phyloP scores from a whole-genome alignment of 2,329 filamentous ascomycete species.

The Ophiosphaerella herpotricha region DNA sequence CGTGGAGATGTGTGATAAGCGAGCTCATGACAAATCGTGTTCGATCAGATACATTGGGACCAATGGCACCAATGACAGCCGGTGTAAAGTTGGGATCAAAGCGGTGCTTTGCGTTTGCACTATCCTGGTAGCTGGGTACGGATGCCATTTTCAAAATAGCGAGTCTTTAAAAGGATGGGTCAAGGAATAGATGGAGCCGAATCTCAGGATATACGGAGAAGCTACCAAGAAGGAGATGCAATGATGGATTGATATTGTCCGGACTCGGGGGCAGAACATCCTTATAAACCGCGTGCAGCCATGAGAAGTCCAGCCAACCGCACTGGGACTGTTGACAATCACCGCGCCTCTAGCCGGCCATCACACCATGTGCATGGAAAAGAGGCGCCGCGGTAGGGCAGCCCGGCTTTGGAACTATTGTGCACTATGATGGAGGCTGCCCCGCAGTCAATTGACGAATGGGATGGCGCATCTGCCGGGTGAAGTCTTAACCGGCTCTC shows the following conservation, averaged over 20 bases:
- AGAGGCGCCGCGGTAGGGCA: slow-evolving; percentile 21
- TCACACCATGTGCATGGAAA: slow-evolving; percentile 20
- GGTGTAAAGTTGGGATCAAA: slow-evolving; percentile 81
- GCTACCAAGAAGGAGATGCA: background rate
- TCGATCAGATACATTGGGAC: slow-evolving; percentile 68
- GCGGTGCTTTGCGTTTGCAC: slow-evolving; percentile 33
- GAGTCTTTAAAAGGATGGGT: background rate
- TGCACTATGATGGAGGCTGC: slow-evolving; percentile 13
- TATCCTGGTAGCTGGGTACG: slow-evolving; percentile 26
- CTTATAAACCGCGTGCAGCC: slow-evolving; percentile 22
- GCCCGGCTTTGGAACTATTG: slow-evolving; percentile 19
- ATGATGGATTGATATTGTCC: slow-evolving; percentile 2
- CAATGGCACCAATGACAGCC: slow-evolving; percentile 73
- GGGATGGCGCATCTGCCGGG: slow-evolving; percentile 28
- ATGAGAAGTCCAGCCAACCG: slow-evolving; percentile 17
- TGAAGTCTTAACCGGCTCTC: slow-evolving; percentile 32
- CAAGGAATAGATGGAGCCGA: background rate
- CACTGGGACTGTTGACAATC: slow-evolving; percentile 24
- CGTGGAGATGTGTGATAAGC: slow-evolving; percentile 74
- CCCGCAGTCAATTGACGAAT: slow-evolving; percentile 62
- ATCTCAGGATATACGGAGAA: background rate
- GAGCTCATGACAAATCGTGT: slow-evolving; percentile 66
- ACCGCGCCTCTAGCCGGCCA: slow-evolving; percentile 29
- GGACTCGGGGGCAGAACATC: slow-evolving; percentile 8
- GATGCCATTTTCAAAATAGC: background rate